Percentiles rank a stretch among this genome's conserved stretches.
Evolutionary conservation across 192 early-diverging fungal genomes (phyloP).

Genomic region (Linnemannia elongata): DNA sequence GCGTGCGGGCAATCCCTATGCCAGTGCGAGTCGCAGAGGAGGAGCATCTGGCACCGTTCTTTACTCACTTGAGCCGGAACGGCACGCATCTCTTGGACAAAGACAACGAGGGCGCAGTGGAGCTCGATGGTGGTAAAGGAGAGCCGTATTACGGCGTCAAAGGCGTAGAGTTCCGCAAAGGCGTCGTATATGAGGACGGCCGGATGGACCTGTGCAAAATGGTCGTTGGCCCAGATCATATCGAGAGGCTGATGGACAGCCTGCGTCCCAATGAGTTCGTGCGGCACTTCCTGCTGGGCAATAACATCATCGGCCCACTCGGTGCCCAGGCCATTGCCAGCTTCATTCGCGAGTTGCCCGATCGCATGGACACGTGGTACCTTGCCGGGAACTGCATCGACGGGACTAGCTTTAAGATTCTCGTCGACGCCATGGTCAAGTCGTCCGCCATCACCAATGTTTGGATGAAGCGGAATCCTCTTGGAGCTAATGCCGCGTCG

Average conservation of each 20-base stretch:
- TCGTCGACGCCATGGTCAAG: too few relatives aligned
- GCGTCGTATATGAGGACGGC: constrained; percentile 9
- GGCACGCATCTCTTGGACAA: constrained; percentile 18
- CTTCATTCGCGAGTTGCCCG: too few relatives aligned
- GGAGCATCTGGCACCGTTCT: constrained; percentile 13
- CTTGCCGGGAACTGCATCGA: too few relatives aligned
- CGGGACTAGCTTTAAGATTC: too few relatives aligned
- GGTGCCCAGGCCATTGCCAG: too few relatives aligned
- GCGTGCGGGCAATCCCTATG: constrained; percentile 16
- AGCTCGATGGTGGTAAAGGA: constrained; percentile 15
- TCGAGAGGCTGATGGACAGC: background rate
- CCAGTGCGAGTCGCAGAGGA: constrained; percentile 11
- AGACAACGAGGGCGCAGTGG: constrained; percentile 1
- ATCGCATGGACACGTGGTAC: too few relatives aligned
- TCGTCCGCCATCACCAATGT: too few relatives aligned
- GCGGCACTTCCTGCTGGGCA: too few relatives aligned
- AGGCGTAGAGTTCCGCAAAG: constrained; percentile 21
- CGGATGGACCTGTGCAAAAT: constrained; percentile 19
- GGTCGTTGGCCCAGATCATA: constrained; percentile 23
- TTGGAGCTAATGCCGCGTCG: too few relatives aligned
- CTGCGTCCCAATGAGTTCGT: too few relatives aligned
- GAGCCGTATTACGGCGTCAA: constrained; percentile 14
- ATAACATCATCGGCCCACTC: too few relatives aligned
- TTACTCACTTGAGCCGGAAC: constrained; percentile 12
- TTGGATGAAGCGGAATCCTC: too few relatives aligned